Percentiles rank a stretch among this genome's conserved stretches.
These are phyloP conservation scores for Talaromyces atroroseus DNA, from an alignment of 2,329 filamentous ascomycete genomes.

Conservation along the genomic window DNA sequence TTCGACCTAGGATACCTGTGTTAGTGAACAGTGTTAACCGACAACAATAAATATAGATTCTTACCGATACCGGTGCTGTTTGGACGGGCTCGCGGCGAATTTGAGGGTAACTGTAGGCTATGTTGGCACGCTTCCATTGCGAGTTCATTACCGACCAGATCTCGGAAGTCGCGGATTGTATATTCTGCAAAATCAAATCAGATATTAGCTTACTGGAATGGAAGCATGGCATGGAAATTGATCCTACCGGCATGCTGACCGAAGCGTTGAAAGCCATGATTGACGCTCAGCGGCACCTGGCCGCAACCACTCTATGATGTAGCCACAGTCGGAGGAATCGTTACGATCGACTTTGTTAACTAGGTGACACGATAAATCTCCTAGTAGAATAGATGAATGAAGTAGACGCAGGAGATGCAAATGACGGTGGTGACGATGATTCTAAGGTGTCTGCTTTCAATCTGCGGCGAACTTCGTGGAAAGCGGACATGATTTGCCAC, in stretches of 20 bases:
- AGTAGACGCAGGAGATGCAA: slow-evolving; percentile 9
- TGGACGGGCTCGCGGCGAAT: background rate
- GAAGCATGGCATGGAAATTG: background rate
- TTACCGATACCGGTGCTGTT: slow-evolving; percentile 15
- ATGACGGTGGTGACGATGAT: slow-evolving; percentile 15
- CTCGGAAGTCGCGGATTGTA: slow-evolving; percentile 39
- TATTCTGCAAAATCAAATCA: slow-evolving; percentile 33
- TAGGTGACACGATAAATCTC: background rate
- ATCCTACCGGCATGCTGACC: slow-evolving; percentile 43
- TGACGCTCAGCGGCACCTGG: slow-evolving; percentile 33
- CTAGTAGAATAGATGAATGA: background rate
- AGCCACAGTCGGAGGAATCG: background rate
- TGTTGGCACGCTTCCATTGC: slow-evolving; percentile 30
- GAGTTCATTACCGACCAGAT: slow-evolving; percentile 40
- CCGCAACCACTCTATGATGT: slow-evolving; percentile 21
- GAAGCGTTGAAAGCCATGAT: slow-evolving; percentile 50
- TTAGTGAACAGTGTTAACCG: background rate
- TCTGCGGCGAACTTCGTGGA: slow-evolving; percentile 28
- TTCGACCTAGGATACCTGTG: slow-evolving; percentile 13
- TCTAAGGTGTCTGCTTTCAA: background rate
- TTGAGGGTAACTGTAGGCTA: slow-evolving; percentile 9
- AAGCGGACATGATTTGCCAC: slow-evolving; percentile 21
- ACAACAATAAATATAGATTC: background rate
- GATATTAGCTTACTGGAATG: background rate
- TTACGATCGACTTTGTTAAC: background rate